phyloP scores from a whole-genome alignment of 176 grass and related monocot species.

The Guadua angustifolia region DNA sequence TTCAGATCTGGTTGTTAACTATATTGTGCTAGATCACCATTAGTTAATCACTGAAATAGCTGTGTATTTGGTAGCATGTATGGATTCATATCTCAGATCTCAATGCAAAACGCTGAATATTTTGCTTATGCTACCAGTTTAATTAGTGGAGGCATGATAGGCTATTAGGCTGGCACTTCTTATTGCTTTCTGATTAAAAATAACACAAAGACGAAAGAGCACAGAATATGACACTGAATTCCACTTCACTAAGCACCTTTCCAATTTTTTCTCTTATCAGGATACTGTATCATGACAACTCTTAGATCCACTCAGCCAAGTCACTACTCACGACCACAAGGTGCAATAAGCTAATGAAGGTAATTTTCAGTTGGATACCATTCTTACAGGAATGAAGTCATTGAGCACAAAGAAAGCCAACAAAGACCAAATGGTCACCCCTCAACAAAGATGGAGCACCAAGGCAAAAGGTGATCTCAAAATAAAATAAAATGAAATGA shows the following conservation, averaged over 20 bases:
- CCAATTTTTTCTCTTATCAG: slow-evolving; percentile 4
- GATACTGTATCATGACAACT: slow-evolving; percentile 32
- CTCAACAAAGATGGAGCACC: slow-evolving; percentile 18
- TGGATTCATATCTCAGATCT: slow-evolving; percentile 35
- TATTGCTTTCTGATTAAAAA: neutral
- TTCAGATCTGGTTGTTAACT: slow-evolving; percentile 29
- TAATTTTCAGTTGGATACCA: slow-evolving; percentile 20
- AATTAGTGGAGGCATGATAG: slow-evolving; percentile 27
- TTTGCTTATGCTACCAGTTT: neutral
- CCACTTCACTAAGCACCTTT: slow-evolving; percentile 37
- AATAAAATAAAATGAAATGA: too few species aligned
- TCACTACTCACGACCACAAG: too few species aligned
- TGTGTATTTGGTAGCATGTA: slow-evolving; percentile 23
- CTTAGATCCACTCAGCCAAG: slow-evolving; percentile 22
- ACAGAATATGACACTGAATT: slow-evolving; percentile 34
- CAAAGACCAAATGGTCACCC: neutral
- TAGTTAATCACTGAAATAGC: slow-evolving; percentile 24
- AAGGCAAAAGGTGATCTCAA: slow-evolving; percentile 14
- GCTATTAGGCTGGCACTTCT: neutral
- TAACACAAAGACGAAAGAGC: neutral
- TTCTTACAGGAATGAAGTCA: slow-evolving; percentile 30
- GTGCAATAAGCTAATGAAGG: neutral
- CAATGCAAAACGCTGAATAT: neutral
- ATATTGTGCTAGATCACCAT: neutral
- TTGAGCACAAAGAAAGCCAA: slow-evolving; percentile 37